Percentiles rank a stretch among this genome's conserved stretches.
Evolutionary conservation across 257 asterid genomes (phyloP).

Genomic region (Cruciata laevipes): DNA sequence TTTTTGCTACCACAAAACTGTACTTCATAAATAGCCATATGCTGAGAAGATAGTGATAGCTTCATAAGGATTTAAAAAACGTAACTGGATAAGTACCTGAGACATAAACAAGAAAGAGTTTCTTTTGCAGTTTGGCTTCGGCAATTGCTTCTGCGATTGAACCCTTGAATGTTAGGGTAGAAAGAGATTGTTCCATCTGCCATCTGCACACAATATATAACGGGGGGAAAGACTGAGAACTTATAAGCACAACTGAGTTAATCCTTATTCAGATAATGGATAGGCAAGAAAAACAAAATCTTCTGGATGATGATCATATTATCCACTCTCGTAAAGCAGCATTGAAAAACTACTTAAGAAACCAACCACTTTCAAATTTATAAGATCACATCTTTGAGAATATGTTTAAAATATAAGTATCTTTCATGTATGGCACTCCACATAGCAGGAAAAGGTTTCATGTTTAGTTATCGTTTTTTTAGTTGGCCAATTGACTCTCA

Average conservation of each 20-base stretch:
- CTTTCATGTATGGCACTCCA: neutral
- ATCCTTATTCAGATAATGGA: neutral
- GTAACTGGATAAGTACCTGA: constrained; percentile 35
- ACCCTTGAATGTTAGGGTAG: constrained; percentile 73
- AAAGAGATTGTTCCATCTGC: constrained; percentile 74
- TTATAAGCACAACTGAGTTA: neutral
- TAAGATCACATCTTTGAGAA: neutral
- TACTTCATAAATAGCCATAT: neutral
- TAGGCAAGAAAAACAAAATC: neutral
- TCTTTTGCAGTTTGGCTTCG: constrained; percentile 81
- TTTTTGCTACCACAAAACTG: neutral
- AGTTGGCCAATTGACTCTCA: too few species aligned
- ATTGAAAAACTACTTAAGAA: neutral
- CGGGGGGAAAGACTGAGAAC: neutral
- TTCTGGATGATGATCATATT: too few species aligned
- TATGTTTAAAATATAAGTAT: too few species aligned
- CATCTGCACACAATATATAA: constrained; percentile 28
- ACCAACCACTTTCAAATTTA: neutral
- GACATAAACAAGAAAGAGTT: constrained; percentile 77
- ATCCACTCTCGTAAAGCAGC: neutral
- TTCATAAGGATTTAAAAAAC: neutral
- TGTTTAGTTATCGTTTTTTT: too few species aligned
- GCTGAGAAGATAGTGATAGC: neutral
- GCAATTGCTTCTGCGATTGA: constrained; percentile 68
- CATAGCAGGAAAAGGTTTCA: neutral